These are phyloP conservation scores for Ailanthus altissimus DNA, from an alignment of 345 rosid genomes.

Conservation along the genomic window DNA sequence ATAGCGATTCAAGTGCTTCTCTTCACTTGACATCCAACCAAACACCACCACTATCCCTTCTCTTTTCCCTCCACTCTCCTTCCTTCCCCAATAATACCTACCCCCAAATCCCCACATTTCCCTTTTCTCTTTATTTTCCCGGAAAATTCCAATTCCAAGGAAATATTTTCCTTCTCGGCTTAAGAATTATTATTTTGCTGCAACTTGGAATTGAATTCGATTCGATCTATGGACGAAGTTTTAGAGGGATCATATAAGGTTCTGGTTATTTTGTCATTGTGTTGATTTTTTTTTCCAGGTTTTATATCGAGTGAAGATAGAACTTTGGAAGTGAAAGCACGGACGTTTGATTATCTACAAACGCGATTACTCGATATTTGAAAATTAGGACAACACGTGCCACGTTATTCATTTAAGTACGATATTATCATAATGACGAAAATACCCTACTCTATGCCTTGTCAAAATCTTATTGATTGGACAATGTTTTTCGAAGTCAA, in stretches of 20 bases:
- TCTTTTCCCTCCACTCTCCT: slow-evolving; percentile 38
- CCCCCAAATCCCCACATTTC: slow-evolving; percentile 89
- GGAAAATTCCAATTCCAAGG: slow-evolving; percentile 16
- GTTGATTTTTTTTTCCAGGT: background rate
- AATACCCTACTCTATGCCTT: background rate
- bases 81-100: slow-evolving; percentile 72
- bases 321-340: background rate
- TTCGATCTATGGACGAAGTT: slow-evolving; percentile 21
- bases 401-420: background rate
- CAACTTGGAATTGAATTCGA: background rate
- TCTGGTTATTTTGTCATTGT: background rate
- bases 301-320: background rate
- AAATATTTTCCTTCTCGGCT: background rate
- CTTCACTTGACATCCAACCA: slow-evolving; percentile 90
- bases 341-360: background rate
- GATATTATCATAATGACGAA: background rate
- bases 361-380: background rate
- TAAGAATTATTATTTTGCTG: background rate
- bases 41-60: slow-evolving; percentile 74
- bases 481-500: background rate
- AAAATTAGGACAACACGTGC: background rate
- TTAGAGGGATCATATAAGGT: background rate
- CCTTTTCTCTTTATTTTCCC: background rate
- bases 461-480: background rate
- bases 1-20: slow-evolving; percentile 64